Base-by-base conservation (phyloP, 306 rosid genomes). In the Luffa acutangula region DNA sequence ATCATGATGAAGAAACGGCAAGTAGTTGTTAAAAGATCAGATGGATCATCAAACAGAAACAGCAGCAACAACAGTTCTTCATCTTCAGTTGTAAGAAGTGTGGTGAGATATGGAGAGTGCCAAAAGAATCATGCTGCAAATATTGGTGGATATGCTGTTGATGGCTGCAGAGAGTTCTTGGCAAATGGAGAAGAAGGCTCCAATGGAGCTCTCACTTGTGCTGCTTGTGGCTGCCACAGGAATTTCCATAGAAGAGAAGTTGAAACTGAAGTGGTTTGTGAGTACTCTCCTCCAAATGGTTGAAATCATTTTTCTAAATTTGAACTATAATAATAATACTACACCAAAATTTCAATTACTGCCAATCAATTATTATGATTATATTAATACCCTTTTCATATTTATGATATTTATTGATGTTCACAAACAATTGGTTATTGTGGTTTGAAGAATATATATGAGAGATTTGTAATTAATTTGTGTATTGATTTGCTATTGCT, bases 41-140 rank as follows among this genome's bases (percentile, higher is more conserved):
- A 85, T 2, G 78, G 76, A 20, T 86, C 93, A 31, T 84, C 92
- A 15, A 66, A 83, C 18, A 49, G 67, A 37, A 86, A 79, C 62
- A 66, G 66, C 64, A 83, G 83, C 18, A 54, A 13, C 37, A 82
- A 13, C 37, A 82, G 45, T 9, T 58, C 92, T 4, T 84, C 98
- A 25, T 92, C 98, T 37, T 89, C 93, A 4, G 78, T 79, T 76
- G 84, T 80, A 10, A 85, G 95, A 73, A 91, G 81, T n/a, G 83
- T 73, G 21, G 45, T 92, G 43, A 52, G 97, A 78, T 94, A 94
- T 31, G 87, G 90, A 0, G 98, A 91, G 85, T 94, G 98, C 81
- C 97, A 87, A 71, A 94, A 92, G 93, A 94, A 94, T 80, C 97
- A 94, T 49, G 98, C 97, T 2, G 98, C 98, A 0, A 85, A 86